These are phyloP conservation scores for Amylocystis lapponica DNA, from an alignment of 768 basidiomycete species.

Conservation along the genomic window DNA sequence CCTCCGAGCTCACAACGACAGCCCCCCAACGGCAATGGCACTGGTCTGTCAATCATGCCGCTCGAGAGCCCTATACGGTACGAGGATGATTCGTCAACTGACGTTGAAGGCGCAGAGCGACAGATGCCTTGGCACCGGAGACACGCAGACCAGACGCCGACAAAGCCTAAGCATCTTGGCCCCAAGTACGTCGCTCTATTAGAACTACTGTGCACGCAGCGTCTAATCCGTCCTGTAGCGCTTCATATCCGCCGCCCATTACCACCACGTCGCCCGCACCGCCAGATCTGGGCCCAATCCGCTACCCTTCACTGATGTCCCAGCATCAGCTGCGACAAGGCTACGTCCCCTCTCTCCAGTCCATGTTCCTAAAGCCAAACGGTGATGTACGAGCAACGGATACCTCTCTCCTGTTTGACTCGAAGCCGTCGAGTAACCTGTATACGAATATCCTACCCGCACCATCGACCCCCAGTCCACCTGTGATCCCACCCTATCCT, in stretches of 20 bases:
- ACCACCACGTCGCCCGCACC: slow-evolving; percentile 72
- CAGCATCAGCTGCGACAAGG: slow-evolving; percentile 74
- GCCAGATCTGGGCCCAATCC: slow-evolving; percentile 39
- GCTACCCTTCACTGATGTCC: slow-evolving; percentile 73
- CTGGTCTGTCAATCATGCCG: slow-evolving; percentile 36
- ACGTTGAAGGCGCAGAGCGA: slow-evolving; percentile 30
- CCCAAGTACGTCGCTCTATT: slow-evolving; percentile 12
- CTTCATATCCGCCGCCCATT: slow-evolving; percentile 51
- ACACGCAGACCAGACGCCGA: slow-evolving; percentile 18
- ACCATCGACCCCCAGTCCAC: slow-evolving; percentile 23
- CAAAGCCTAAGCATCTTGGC: slow-evolving; percentile 11
- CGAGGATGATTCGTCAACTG: slow-evolving; percentile 42
- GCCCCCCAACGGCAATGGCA: slow-evolving; percentile 18
- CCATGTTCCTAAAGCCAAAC: slow-evolving; percentile 52
- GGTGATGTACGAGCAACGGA: slow-evolving; percentile 9
- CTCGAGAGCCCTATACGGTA: slow-evolving; percentile 57
- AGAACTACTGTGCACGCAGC: not conserved
- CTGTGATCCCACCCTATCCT: slow-evolving; percentile 16
- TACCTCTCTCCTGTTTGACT: slow-evolving; percentile 41
- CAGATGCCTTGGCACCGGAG: slow-evolving; percentile 8
- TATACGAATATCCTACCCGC: slow-evolving; percentile 29
- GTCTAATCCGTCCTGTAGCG: slow-evolving; percentile 15
- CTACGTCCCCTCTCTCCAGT: slow-evolving; percentile 70
- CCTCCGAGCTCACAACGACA: slow-evolving; percentile 28
- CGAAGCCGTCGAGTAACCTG: slow-evolving; percentile 15